A percentile compares a stretch with the other conserved stretches of the same genome.
These are phyloP conservation scores for Geotrichum europaeum DNA, from an alignment of 1,139 yeast genomes.

Conservation along the genomic window DNA sequence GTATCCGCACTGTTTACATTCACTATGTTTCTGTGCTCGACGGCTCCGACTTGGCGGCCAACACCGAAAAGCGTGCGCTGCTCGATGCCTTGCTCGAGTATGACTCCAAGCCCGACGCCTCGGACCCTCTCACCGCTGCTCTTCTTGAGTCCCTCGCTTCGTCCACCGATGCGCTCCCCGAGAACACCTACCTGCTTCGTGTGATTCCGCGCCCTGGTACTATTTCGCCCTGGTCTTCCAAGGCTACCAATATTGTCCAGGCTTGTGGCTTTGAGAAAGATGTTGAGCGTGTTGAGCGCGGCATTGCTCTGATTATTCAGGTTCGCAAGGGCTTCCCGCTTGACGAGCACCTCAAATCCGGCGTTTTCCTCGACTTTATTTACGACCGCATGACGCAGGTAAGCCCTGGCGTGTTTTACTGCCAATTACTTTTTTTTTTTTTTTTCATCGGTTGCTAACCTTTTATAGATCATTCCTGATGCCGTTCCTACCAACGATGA, in stretches of 20 bases:
- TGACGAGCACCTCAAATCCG: constrained; percentile 46
- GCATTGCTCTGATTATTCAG: constrained; percentile 65
- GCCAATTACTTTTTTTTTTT: not conserved
- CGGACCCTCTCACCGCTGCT: constrained; percentile 45
- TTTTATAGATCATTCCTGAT: constrained; percentile 35
- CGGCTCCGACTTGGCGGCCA: constrained; percentile 32
- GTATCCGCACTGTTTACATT: constrained; percentile 67
- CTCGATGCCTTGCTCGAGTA: constrained; percentile 65
- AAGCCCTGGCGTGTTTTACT: constrained; percentile 37
- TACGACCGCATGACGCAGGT: constrained; percentile 95
- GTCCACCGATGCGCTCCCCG: constrained; percentile 35
- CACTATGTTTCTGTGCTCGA: constrained; percentile 68
- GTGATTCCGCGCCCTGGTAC: constrained; percentile 93
- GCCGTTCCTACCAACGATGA: constrained; percentile 59
- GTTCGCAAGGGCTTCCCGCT: constrained; percentile 65
- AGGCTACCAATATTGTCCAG: constrained; percentile 89
- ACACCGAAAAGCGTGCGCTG: constrained; percentile 38
- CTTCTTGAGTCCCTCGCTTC: constrained; percentile 39
- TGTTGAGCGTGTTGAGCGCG: constrained; percentile 85
- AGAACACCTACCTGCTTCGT: constrained; percentile 58
- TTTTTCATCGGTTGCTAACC: not conserved
- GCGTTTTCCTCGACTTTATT: constrained; percentile 58
- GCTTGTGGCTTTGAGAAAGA: constrained; percentile 75
- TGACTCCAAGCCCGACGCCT: constrained; percentile 57
- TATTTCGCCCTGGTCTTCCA: constrained; percentile 98